These are phyloP conservation scores for Stagonosporopsis rhizophila DNA, from an alignment of 2,329 filamentous ascomycete genomes.

Conservation along the genomic window DNA sequence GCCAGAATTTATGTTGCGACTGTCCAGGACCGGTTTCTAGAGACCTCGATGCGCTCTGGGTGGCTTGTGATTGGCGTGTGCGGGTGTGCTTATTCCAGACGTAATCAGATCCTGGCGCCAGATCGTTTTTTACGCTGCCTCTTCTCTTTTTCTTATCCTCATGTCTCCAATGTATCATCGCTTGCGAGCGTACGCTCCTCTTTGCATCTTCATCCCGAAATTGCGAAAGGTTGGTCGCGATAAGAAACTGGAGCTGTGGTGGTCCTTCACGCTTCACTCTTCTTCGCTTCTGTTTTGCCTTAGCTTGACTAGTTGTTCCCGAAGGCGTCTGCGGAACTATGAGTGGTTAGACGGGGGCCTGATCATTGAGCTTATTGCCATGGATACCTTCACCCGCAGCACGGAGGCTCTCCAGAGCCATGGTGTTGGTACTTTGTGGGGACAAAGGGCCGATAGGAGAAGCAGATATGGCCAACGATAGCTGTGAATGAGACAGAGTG, in stretches of 20 bases:
- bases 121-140: neutral
- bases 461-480: neutral
- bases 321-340: neutral
- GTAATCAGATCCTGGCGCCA: neutral
- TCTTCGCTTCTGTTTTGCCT: slow-evolving; percentile 21
- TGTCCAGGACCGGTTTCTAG: neutral
- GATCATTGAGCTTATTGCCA: slow-evolving; percentile 2
- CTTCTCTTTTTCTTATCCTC: slow-evolving; percentile 22
- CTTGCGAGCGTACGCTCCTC: slow-evolving; percentile 43
- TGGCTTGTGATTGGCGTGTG: neutral
- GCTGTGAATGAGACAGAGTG: neutral
- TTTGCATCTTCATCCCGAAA: slow-evolving; percentile 39
- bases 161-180: slow-evolving; percentile 42
- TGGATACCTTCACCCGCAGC: slow-evolving; percentile 10
- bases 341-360: slow-evolving; percentile 2
- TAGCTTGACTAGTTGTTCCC: slow-evolving; percentile 2
- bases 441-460: slow-evolving; percentile 1
- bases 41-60: neutral
- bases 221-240: slow-evolving; percentile 38
- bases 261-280: slow-evolving; percentile 34
- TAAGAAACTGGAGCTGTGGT: slow-evolving; percentile 42
- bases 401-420: slow-evolving; percentile 6
- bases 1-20: neutral
- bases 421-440: slow-evolving; percentile 3
- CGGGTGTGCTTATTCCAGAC: neutral